Conservation (phyloP, 1,284 basidiomycete species). For the Moniliella sp. region DNA sequence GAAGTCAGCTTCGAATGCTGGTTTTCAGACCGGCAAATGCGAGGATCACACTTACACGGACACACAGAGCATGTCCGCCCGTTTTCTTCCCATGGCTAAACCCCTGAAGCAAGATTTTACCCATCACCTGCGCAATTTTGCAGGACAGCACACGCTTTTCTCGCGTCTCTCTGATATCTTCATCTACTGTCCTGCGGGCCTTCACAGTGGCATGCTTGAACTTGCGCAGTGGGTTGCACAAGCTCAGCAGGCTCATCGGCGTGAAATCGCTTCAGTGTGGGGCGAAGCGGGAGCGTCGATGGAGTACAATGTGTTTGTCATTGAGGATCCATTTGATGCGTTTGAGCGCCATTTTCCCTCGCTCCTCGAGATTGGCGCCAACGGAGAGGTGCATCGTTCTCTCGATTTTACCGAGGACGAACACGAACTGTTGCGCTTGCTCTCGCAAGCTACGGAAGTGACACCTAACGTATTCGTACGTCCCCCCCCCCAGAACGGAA, state of each 20-base stretch:
- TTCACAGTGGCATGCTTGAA: slow-evolving; percentile 12
- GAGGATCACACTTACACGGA: no score
- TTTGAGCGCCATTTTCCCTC: slow-evolving; percentile 39
- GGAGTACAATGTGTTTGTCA: slow-evolving; percentile 67
- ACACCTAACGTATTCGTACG: slow-evolving; percentile 41
- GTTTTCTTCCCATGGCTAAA: no score
- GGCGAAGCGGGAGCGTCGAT: slow-evolving; percentile 41
- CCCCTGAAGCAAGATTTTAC: no score
- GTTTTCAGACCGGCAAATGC: no score
- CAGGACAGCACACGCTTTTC: no score
- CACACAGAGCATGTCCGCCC: no score
- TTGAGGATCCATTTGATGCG: slow-evolving; percentile 42
- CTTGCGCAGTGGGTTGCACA: slow-evolving; percentile 18
- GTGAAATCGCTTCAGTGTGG: slow-evolving; percentile 33
- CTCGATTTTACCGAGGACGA: slow-evolving; percentile 43
- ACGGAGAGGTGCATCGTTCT: slow-evolving; percentile 36
- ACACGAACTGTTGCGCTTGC: slow-evolving; percentile 65
- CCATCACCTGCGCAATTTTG: no score
- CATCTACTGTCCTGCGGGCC: slow-evolving; percentile 43
- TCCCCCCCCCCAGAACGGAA: no score
- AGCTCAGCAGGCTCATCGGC: slow-evolving; percentile 21
- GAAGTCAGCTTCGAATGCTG: no score
- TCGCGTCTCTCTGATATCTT: slow-evolving; percentile 74
- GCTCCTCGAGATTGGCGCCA: slow-evolving; percentile 39
- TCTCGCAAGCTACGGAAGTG: slow-evolving; percentile 66